phyloP scores from a whole-genome alignment of 208 protist genomes.

The Wallacemonas sp. region DNA sequence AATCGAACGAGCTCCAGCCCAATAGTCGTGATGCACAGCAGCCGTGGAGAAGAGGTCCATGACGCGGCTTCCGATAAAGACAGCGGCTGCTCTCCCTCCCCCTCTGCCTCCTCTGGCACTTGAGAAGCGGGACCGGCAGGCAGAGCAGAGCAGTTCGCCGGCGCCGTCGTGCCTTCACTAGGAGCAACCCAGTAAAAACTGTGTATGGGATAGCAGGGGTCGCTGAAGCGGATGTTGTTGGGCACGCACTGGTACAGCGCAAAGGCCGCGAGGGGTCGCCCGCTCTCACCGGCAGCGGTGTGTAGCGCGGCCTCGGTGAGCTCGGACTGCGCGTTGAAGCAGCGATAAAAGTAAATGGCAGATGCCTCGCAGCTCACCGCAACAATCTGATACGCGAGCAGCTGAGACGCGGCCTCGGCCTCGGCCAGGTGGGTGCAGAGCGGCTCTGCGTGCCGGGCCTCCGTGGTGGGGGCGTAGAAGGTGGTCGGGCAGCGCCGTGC shows the following conservation, averaged over 20 bases:
- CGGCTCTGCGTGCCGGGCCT: neutral
- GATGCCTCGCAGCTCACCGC: slow-evolving; percentile 31
- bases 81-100: no score
- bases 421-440: no score
- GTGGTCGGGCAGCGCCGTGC: slow-evolving; percentile 2
- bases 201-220: slow-evolving; percentile 53
- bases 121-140: no score
- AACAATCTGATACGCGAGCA: slow-evolving; percentile 23
- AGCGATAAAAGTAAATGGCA: slow-evolving; percentile 26
- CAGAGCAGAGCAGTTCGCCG: no score
- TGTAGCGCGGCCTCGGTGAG: slow-evolving; percentile 1
- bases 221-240: slow-evolving; percentile 56
- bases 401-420: neutral
- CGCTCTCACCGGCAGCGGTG: slow-evolving; percentile 4
- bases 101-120: no score
- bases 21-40: slow-evolving; percentile 53
- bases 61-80: no score
- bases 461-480: neutral
- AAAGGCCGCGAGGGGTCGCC: slow-evolving; percentile 1
- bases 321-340: slow-evolving; percentile 10
- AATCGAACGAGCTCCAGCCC: slow-evolving; percentile 49
- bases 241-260: slow-evolving; percentile 37
- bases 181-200: slow-evolving; percentile 42
- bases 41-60: slow-evolving; percentile 5
- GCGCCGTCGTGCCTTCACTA: slow-evolving; percentile 4